Evolutionary conservation across 176 grass and related monocot species (phyloP), one percentile per base, ranked within the genome.

Genomic region (Eleusine indica): DNA sequence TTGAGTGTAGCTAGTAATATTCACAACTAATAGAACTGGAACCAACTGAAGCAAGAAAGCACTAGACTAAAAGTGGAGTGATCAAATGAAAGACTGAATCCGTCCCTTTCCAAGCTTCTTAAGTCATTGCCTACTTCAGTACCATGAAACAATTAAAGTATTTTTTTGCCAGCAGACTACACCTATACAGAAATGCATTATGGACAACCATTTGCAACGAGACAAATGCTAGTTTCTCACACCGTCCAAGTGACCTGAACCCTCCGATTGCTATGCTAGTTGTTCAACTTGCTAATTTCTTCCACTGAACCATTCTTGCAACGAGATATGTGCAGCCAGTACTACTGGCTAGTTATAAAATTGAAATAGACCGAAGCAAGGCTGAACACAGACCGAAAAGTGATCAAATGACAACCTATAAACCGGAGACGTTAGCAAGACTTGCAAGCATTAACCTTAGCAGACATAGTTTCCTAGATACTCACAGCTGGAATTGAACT

Each of bases 371-470:
- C 44, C 8, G 44, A 46, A 46, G 44, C 44, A 46, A 43, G 41
- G 41, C 4, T 43, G 41, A 43, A 43, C 44, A 46, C 44, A 46
- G 44, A 46, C 7, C 1, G 44, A 46, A 54, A 46, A 9, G 7
- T 18, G 12, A 73, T 30, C 14, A 17, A 52, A 39, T 62, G 80
- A 48, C 3, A 84, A 40, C 42, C 81, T 73, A 15, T 16, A 73
- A 48, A 49, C 41, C 0, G 69, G 57, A 39, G 44, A 38, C 25
- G 52, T 73, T 40, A 6, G 62, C 8, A 12, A 63, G 12, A 82
- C 69, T 73, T 73, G 56, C 80, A 72, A 72, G 52, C 4, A 35
- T 46, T 3, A 80, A 71, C 71, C 29, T 40, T 51, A 74, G 2
- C 53, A 51, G 35, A 74, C 4, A 28, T 30, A 25, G 53, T 18